These are phyloP conservation scores for Dysphania ambrosioides DNA, from an alignment of 148 eudicot genomes.

Conservation along the genomic window DNA sequence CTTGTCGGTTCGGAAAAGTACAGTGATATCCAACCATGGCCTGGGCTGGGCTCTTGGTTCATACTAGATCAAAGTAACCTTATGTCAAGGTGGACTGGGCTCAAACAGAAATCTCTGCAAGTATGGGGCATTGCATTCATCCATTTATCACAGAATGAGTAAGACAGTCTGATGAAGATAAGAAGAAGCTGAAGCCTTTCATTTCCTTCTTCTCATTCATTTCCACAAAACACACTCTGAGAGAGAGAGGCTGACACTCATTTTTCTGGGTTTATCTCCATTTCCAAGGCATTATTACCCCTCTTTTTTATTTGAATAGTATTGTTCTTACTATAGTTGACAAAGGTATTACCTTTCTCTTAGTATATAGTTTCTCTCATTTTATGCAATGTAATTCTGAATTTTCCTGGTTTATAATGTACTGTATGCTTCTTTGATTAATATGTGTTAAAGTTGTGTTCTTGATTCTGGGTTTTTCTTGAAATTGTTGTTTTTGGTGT, in stretches of 20 bases:
- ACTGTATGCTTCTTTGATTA: neutral
- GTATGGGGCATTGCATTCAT: neutral
- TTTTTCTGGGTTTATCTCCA: constrained; percentile 17
- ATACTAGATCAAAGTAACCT: too few relatives aligned
- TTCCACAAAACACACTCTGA: neutral
- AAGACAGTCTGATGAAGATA: constrained; percentile 46
- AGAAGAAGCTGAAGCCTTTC: constrained; percentile 57
- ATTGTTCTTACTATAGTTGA: neutral
- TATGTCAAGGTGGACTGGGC: too few relatives aligned
- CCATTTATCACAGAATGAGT: neutral
- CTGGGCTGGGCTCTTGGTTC: too few relatives aligned
- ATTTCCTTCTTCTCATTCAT: constrained; percentile 32
- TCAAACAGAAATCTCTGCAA: too few relatives aligned
- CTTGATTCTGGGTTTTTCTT: constrained; percentile 17
- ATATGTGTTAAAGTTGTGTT: constrained; percentile 5
- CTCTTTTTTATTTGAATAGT: neutral
- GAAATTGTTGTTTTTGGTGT: constrained; percentile 1
- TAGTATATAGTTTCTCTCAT: neutral
- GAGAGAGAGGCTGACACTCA: constrained; percentile 10
- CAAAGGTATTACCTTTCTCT: constrained; percentile 21
- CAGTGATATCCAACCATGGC: too few relatives aligned
- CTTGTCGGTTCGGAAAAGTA: too few relatives aligned
- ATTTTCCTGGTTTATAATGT: neutral
- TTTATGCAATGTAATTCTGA: constrained; percentile 1
- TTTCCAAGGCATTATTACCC: neutral